Conservation (phyloP, 192 early-diverging fungal genomes). For the Coemansia sp. region DNA sequence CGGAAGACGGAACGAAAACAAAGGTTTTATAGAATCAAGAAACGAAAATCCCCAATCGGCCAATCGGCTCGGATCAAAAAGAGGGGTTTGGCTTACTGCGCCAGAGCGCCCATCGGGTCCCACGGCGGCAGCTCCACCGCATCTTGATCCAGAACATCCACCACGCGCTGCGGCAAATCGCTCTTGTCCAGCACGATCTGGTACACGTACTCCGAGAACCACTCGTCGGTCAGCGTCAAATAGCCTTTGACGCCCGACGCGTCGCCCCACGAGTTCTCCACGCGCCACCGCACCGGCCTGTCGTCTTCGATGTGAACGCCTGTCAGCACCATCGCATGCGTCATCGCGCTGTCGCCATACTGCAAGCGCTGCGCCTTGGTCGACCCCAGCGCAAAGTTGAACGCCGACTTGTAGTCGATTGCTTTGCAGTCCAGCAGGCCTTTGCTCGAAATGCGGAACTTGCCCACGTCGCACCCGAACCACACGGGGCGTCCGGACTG, state of each 20-base stretch:
- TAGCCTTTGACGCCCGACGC: slow-evolving; percentile 71
- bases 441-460: slow-evolving; percentile 57
- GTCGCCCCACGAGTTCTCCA: slow-evolving; percentile 73
- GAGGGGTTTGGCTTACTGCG: slow-evolving; percentile 22
- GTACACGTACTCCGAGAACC: slow-evolving; percentile 80
- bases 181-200: slow-evolving; percentile 74
- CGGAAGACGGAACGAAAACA: too few species aligned
- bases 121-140: slow-evolving; percentile 70
- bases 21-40: too few species aligned
- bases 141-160: slow-evolving; percentile 63
- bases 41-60: too few species aligned
- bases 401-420: slow-evolving; percentile 66
- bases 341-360: slow-evolving; percentile 74
- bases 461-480: slow-evolving; percentile 77
- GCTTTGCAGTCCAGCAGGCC: slow-evolving; percentile 61
- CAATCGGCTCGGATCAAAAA: too few species aligned
- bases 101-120: slow-evolving; percentile 77
- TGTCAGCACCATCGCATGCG: slow-evolving; percentile 79
- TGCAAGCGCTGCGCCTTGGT: slow-evolving; percentile 69
- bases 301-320: slow-evolving; percentile 69
- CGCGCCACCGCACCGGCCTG: slow-evolving; percentile 69
- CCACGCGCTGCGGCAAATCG: slow-evolving; percentile 59
- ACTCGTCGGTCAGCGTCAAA: slow-evolving; percentile 72
- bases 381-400: slow-evolving; percentile 60
- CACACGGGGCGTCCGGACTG: slow-evolving; percentile 67